A percentile compares a stretch with the other conserved stretches of the same genome.
Evolutionary conservation across 768 basidiomycete species (phyloP).

Genomic region (Podaxis sp.): DNA sequence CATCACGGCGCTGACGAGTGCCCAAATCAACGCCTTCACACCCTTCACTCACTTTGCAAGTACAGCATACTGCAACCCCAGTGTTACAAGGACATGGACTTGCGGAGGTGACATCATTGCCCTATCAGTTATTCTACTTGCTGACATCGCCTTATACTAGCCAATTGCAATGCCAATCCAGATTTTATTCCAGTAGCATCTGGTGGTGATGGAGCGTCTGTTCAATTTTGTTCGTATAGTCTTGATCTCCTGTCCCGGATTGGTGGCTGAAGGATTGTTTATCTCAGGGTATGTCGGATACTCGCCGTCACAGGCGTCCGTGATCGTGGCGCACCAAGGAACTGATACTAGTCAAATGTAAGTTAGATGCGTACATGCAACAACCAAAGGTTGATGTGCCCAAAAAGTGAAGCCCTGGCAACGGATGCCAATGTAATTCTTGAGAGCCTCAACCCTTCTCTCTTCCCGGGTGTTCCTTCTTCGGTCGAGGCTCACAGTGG

Average conservation of each 20-base stretch:
- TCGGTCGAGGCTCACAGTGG: constrained; percentile 43
- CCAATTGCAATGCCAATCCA: constrained; percentile 15
- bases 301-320: constrained; percentile 18
- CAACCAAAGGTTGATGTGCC: background rate
- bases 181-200: constrained; percentile 48
- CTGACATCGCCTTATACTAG: background rate
- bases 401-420: constrained; percentile 33
- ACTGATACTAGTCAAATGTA: constrained; percentile 36
- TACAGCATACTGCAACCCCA: constrained; percentile 47
- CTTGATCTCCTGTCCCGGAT: background rate
- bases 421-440: constrained; percentile 39
- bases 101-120: constrained; percentile 45
- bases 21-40: constrained; percentile 41
- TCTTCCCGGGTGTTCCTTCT: constrained; percentile 46
- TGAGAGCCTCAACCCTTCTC: constrained; percentile 29
- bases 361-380: background rate
- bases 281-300: constrained; percentile 15
- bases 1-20: constrained; percentile 35
- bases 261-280: background rate
- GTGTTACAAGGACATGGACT: constrained; percentile 45
- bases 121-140: background rate
- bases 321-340: constrained; percentile 39
- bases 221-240: constrained; percentile 41
- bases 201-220: constrained; percentile 44
- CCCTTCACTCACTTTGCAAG: constrained; percentile 51